phyloP scores from a whole-genome alignment of 2,329 filamentous ascomycete species.

The Neocatenulostroma microsporum region DNA sequence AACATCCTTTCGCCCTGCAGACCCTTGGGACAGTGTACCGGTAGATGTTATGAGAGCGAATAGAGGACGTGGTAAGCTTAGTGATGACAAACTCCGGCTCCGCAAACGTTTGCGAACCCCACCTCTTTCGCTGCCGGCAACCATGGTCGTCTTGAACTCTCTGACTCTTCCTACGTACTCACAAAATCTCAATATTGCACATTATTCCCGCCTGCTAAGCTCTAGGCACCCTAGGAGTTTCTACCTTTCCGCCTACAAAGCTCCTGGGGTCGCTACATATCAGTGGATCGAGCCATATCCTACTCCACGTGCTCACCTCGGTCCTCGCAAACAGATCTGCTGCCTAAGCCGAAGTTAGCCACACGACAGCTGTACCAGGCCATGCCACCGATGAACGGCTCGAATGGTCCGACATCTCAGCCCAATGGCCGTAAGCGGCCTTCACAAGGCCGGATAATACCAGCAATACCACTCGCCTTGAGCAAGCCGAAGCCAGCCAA shows the following conservation, averaged over 20 bases:
- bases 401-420: constrained; percentile 5
- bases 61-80: too few species aligned
- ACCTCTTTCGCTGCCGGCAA: too few species aligned
- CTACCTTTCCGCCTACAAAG: too few species aligned
- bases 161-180: too few species aligned
- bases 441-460: constrained; percentile 18
- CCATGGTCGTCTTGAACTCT: too few species aligned
- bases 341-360: not conserved
- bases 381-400: constrained; percentile 17
- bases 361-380: constrained; percentile 1
- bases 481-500: constrained; percentile 16
- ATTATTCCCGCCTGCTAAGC: too few species aligned
- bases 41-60: too few species aligned
- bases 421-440: constrained; percentile 13
- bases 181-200: too few species aligned
- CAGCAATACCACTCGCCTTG: constrained; percentile 27
- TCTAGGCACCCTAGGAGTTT: constrained; percentile 25
- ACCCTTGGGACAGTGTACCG: too few species aligned
- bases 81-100: too few species aligned
- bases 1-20: too few species aligned
- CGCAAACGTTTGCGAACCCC: too few species aligned
- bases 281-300: not conserved
- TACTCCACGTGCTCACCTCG: constrained; percentile 5
- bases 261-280: constrained; percentile 18
- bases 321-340: constrained; percentile 1